phyloP scores from a whole-genome alignment of 2,329 filamentous ascomycete genomes.

The Dendryphion nanum region DNA sequence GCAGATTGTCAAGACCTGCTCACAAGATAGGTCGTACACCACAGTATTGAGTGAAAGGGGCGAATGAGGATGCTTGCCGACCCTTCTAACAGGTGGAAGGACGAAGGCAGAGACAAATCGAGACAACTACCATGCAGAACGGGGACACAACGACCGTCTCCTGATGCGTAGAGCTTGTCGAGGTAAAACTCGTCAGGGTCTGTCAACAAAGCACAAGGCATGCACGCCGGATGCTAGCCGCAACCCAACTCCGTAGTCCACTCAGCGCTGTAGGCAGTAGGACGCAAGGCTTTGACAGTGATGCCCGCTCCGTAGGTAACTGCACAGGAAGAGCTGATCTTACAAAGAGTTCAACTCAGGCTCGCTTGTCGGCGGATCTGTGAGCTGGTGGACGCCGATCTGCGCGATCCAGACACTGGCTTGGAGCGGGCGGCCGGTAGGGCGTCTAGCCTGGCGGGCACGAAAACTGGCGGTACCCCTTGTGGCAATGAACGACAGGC shows the following conservation, averaged over 20 bases:
- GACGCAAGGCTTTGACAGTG: too few species aligned
- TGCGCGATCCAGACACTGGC: constrained; percentile 29
- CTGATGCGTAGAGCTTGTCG: too few species aligned
- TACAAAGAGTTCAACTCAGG: too few species aligned
- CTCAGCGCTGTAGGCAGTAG: too few species aligned
- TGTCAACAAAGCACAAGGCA: constrained; percentile 12
- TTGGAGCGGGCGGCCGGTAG: constrained; percentile 28
- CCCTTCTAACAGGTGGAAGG: constrained; percentile 4
- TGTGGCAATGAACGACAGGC: constrained; percentile 26
- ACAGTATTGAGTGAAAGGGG: constrained; percentile 4
- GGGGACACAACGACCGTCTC: too few species aligned
- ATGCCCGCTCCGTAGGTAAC: too few species aligned
- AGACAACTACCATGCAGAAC: too few species aligned
- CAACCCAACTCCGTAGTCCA: too few species aligned
- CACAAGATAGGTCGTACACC: constrained; percentile 7
- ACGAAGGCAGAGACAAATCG: too few species aligned
- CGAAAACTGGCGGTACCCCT: constrained; percentile 24
- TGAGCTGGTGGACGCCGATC: constrained; percentile 15
- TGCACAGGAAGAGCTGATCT: too few species aligned
- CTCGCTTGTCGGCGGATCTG: too few species aligned
- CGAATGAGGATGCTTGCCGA: constrained; percentile 7
- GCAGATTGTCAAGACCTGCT: constrained; percentile 10
- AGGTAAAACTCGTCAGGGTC: constrained; percentile 8
- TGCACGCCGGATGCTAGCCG: too few species aligned
- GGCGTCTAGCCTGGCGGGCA: constrained; percentile 31